A percentile compares a stretch with the other conserved stretches of the same genome.
These are phyloP conservation scores for Schizosaccharomyces versatilis DNA, from an alignment of 1,139 yeast genomes.

Conservation along the genomic window DNA sequence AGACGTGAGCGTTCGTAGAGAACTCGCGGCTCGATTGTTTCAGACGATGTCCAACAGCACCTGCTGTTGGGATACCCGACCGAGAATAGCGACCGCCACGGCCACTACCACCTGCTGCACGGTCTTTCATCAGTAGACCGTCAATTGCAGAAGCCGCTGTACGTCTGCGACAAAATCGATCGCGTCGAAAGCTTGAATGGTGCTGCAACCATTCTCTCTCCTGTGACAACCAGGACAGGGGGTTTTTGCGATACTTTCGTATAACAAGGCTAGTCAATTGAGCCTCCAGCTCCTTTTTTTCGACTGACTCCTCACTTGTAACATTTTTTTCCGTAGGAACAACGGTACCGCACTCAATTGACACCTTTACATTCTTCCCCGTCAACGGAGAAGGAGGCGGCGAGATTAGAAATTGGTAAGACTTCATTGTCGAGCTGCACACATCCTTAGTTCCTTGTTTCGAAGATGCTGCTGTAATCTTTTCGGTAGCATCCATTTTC, in stretches of 20 bases:
- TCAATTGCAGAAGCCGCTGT: too few species aligned
- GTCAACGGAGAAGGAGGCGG: conserved; percentile 1
- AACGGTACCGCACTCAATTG: too few species aligned
- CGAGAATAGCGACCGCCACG: too few species aligned
- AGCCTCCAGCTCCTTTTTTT: neutral
- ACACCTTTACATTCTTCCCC: neutral
- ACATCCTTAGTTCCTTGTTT: neutral
- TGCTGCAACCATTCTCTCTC: neutral
- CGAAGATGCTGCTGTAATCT: too few species aligned
- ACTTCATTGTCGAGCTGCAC: neutral
- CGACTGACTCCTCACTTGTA: neutral
- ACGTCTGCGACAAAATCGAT: too few species aligned
- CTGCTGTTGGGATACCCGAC: too few species aligned
- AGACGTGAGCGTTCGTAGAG: neutral
- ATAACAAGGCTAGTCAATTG: neutral
- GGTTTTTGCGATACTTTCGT: neutral
- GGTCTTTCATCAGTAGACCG: too few species aligned
- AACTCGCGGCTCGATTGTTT: conserved; percentile 1
- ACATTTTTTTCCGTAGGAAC: neutral
- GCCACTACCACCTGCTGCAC: too few species aligned
- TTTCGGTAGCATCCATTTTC: too few species aligned
- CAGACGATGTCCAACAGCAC: neutral
- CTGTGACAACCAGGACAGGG: neutral
- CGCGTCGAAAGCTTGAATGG: neutral
- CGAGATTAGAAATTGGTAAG: neutral